Base-by-base conservation (phyloP, 2,329 filamentous ascomycete genomes). In the Diplodia intermedia region DNA sequence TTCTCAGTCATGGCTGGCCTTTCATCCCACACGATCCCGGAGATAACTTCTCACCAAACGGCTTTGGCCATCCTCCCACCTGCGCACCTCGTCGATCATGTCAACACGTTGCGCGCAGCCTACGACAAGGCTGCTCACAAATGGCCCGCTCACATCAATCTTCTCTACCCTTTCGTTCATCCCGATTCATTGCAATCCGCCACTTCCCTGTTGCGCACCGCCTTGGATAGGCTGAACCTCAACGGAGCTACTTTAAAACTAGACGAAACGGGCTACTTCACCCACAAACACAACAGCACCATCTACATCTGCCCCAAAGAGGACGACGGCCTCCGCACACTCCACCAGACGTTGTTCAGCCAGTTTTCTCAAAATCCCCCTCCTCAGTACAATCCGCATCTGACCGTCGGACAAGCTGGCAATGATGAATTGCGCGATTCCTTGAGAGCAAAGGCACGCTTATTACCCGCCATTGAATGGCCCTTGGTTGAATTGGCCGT, bases 101-200 rank as follows among this genome's bases (percentile, higher is more conserved):
- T 89, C 63, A 82, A 90, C 71, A 78, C 79, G 15, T 76, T 91
- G 3, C 85, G 89, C 54, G 82, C 80, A n/a, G 78, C 88, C 14
- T 88, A 91, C 76, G 89, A 91, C 75, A 87, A 86, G 69, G 82
- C 84, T 0, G 86, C 85, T 71, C 80, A 80, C 31, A 86, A 82
- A 76, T 91, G 89, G 89, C 88, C 89, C 3, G 86, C 88, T 14
- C 89, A 91, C 71, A 74, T 91, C 72, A 91, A 90, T 71, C 76
- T 91, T 31, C 72, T 90, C 26, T 91, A 91, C 73, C 89, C 89
- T 0, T 91, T 90, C 74, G 86, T 90, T 7, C 74, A 77, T 2
- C 77, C 81, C 0, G 82, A 85, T 2, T 71, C 72, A 9, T 79
- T 91, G 2, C 72, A 78, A 1, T 71, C 74, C 23, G 86, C 85